Evolutionary conservation across 2,329 filamentous ascomycete genomes (phyloP).

Genomic region (Trichoderma sp.): DNA sequence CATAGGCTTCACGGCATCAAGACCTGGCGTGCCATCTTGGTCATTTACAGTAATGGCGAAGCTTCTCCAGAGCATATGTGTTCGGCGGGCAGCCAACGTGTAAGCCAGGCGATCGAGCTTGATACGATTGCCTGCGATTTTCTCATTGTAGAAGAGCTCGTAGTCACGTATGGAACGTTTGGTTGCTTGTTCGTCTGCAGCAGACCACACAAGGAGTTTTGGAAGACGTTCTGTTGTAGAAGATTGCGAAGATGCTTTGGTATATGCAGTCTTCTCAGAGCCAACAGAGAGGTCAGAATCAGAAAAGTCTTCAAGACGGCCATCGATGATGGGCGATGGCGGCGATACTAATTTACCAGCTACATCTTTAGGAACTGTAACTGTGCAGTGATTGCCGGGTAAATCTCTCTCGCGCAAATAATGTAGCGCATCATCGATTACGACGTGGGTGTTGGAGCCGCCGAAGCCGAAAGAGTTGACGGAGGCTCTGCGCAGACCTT

Average conservation of each 20-base stretch:
- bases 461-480: conserved; percentile 54
- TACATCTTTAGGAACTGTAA: not conserved
- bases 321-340: not conserved
- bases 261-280: not conserved
- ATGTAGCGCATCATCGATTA: conserved; percentile 39
- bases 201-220: conserved; percentile 2
- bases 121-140: not conserved
- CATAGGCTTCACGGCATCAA: not conserved
- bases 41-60: not conserved
- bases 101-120: conserved; percentile 11
- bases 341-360: not conserved
- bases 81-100: conserved; percentile 26
- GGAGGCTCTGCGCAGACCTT: conserved; percentile 43
- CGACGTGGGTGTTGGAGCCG: conserved; percentile 49
- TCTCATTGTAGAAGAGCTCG: not conserved
- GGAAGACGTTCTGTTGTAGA: not conserved
- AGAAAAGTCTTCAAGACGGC: not conserved
- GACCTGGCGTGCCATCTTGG: not conserved
- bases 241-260: not conserved
- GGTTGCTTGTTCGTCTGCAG: not conserved
- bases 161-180: not conserved
- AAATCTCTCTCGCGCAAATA: conserved; percentile 4
- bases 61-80: conserved; percentile 28
- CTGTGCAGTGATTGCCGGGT: not conserved
- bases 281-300: not conserved